Evolutionary conservation across 176 grass and related monocot species (phyloP), one percentile per base, ranked within the genome.

Genomic region (Elymus sibiricus): DNA sequence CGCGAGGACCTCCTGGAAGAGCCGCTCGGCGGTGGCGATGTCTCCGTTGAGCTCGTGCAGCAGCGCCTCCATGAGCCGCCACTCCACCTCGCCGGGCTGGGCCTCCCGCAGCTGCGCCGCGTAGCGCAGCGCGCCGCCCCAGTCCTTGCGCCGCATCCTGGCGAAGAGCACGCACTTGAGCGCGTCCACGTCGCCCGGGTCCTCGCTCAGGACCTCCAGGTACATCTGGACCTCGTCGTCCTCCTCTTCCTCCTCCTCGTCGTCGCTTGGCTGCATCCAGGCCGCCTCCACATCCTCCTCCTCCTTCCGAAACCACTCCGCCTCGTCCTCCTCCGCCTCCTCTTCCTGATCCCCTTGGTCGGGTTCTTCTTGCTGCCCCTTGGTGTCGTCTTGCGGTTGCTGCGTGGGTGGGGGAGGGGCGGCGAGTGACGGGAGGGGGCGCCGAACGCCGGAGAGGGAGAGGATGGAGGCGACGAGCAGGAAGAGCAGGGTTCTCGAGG

Each of bases 161-260:
- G 86, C 86, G 82, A 89, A 98, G 38, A 98, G 84, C 70, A 86
- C 67, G 82, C 93, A 86, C 76, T 98, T 98, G 68, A 98, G 89
- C 39, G 92, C 88, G 6, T 89, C 90, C 80, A 90, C 83, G 63
- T 98, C 90, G 39, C 70, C 79, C 5, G 92, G 94, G 19, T 86
- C 85, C 65, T 67, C 73, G 64, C 87, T 87, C 65, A 98, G 75
- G 7, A 90, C 74, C 16, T 68, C 94, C 65, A 84, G 87, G 66
- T 92, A 94, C 94, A 94, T 92, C 69, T 84, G 87, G 47, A 67
- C 76, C 79, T 90, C 82, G 3, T 82, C 87, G 14, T 95, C 92
- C 0, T 64, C 69, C 8, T 86, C 84, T 7, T 81, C 82, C 9
- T 53, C 78, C 11, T 95, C 90, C 0, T 82, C 55, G 0, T 88